phyloP scores from a whole-genome alignment of 768 basidiomycete species.

The Dentipellis fragilis region DNA sequence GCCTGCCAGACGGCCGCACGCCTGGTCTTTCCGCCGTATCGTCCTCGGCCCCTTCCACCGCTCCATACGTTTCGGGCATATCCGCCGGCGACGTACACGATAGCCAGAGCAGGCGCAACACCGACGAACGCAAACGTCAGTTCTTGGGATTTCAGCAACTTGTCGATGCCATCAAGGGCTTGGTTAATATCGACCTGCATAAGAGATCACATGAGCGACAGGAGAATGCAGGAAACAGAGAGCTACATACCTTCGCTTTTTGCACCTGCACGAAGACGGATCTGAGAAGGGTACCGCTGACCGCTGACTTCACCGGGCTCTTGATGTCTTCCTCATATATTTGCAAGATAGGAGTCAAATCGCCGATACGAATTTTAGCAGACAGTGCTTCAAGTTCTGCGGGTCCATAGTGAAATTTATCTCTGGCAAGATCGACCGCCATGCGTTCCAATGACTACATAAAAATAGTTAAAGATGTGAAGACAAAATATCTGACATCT shows the following conservation, averaged over 20 bases:
- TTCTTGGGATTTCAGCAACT: constrained; percentile 87
- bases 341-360: constrained; percentile 77
- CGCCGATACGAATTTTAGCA: constrained; percentile 60
- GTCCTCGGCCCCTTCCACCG: constrained; percentile 36
- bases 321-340: constrained; percentile 91
- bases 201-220: neutral
- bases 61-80: constrained; percentile 41
- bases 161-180: constrained; percentile 85
- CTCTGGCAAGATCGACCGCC: constrained; percentile 76
- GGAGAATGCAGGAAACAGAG: neutral
- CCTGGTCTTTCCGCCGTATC: constrained; percentile 47
- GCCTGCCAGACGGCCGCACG: constrained; percentile 57
- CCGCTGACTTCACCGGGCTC: constrained; percentile 70
- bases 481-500: neutral
- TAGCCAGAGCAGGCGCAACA: constrained; percentile 77
- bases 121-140: constrained; percentile 96
- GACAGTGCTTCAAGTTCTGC: constrained; percentile 60
- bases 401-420: constrained; percentile 59
- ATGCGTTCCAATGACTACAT: constrained; percentile 83
- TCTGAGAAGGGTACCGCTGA: constrained; percentile 73
- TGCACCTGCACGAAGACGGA: constrained; percentile 89
- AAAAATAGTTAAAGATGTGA: neutral
- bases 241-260: constrained; percentile 81
- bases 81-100: constrained; percentile 61
- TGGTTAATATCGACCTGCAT: constrained; percentile 84